Evolutionary conservation across 2,329 filamentous ascomycete genomes (phyloP), one percentile per base, ranked within the genome.

Genomic region (Cryphonectria radicalis): DNA sequence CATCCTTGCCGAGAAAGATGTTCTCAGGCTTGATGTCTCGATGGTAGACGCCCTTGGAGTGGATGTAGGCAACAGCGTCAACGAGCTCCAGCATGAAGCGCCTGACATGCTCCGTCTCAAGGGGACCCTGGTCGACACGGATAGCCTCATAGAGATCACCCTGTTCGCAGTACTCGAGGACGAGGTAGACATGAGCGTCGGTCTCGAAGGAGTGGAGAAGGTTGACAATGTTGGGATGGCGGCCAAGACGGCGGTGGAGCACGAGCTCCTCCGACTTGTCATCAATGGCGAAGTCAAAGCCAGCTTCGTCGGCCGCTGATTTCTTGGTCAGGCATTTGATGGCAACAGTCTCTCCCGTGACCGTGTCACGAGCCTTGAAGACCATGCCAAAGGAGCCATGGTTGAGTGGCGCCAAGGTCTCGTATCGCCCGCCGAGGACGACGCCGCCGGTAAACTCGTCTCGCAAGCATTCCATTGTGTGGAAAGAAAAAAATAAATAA

Each of bases 21-120:
- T 99, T 99, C 87, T 99, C 96, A 0, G 96, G 96, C 85, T 99
- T 99, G 89, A 99, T 98, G 82, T 99, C 96, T 73, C 96, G 93
- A 80, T 99, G 96, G 81, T 94, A 98, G 79, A 98, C 89, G 75
- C 94, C 95, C 81, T 95, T 95, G 74, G 89, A 88, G 81, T 99
- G 96, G 83, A 97, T 94, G 82, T 94, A 95, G 74, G 93, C 91
- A 66, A 99, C 92, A 66, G 95, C 93, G 79, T 93, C 91, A 68
- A 99, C 89, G 46, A 99, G 89, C 83, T 99, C 91, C 72, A 98
- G 86, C 96, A 99, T 98, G 85, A 98, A 98, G 75, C 93, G 93
- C 75, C 96, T 93, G 73, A 99, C 96, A 81, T 99, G 95, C 80
- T 98, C 94, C 2, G 96, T 98, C 85, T 98, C 93, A 67, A 97